Evolutionary conservation across 345 rosid species (phyloP), one percentile per base, ranked within the genome.

Genomic region (Theobroma cacao): DNA sequence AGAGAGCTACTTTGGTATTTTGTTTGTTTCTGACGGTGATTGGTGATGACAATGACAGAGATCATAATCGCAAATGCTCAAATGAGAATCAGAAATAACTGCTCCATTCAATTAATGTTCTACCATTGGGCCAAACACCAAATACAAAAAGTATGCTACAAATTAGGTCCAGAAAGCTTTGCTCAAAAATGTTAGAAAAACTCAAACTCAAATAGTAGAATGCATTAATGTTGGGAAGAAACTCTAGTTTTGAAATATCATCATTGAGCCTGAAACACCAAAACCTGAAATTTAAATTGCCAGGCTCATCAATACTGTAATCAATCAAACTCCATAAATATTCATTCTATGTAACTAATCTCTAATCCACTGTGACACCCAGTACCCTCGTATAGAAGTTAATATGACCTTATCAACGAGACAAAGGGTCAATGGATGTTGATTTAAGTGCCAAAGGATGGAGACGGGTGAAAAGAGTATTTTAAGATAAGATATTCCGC

Each of bases 81-180:
- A 56, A 75, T 38, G 4, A 79, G 65, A 22, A 31, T 40, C 76
- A 61, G 56, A 60, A 63, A 78, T 6, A 73, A 77, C 78, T 20
- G 75, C 74, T 69, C 60, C 1, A 48, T 12, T 13, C 24, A 61
- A 24, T 43, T 17, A 18, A 22, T 60, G 50, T 48, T 75, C 59
- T 68, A 85, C 77, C 82, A 82, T 76, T 43, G 83, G 76, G 78
- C 80, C n/a, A 31, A 31, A 31, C 30, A 7, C 33, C 3, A 3
- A 17, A 52, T 12, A 41, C 34, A 36, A 20, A 7, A 31, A 10
- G 33, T 2, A 30, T 61, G 24, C 34, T 30, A 1, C 10, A 26
- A 38, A 1, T 22, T 15, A 4, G 12, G 41, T 18, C 67, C 67
- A 62, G 33, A 31, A 31, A 4, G 0, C 6, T 6, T 62, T 62